These are phyloP conservation scores for Choiromyces venosus DNA, from an alignment of 495 filamentous ascomycete species.

Conservation along the genomic window DNA sequence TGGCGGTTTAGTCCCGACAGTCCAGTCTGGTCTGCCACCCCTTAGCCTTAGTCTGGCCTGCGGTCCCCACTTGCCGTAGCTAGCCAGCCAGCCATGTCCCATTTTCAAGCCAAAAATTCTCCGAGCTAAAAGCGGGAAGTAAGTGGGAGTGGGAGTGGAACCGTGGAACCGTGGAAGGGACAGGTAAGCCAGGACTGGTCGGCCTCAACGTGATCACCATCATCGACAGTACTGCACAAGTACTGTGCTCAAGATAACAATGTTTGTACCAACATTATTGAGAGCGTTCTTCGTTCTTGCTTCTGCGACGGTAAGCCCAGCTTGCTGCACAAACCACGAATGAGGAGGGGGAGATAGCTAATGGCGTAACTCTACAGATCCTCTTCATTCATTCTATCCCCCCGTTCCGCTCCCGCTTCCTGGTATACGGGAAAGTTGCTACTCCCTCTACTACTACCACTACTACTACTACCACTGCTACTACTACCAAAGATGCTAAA, in stretches of 20 bases:
- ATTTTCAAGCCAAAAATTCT: neutral
- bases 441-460: slow-evolving; percentile 9
- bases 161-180: too few relatives aligned
- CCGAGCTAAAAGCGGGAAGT: neutral
- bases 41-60: neutral
- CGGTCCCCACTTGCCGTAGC: neutral
- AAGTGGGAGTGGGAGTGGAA: too few relatives aligned
- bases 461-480: slow-evolving; percentile 7
- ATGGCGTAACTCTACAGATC: slow-evolving; percentile 7
- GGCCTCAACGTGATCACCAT: neutral
- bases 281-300: neutral
- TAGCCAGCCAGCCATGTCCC: too few relatives aligned
- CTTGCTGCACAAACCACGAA: neutral
- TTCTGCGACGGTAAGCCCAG: neutral
- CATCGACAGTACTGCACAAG: neutral
- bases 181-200: neutral
- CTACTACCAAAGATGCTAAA: slow-evolving; percentile 15
- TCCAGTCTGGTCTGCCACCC: too few relatives aligned
- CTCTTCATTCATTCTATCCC: slow-evolving; percentile 28
- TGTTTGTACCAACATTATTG: neutral
- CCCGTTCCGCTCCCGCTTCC: slow-evolving; percentile 27
- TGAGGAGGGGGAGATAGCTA: neutral
- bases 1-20: too few relatives aligned
- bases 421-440: slow-evolving; percentile 36
- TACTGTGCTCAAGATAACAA: neutral